Conservation (phyloP, 1,284 basidiomycete species). For the Gymnopus androsaceus region DNA sequence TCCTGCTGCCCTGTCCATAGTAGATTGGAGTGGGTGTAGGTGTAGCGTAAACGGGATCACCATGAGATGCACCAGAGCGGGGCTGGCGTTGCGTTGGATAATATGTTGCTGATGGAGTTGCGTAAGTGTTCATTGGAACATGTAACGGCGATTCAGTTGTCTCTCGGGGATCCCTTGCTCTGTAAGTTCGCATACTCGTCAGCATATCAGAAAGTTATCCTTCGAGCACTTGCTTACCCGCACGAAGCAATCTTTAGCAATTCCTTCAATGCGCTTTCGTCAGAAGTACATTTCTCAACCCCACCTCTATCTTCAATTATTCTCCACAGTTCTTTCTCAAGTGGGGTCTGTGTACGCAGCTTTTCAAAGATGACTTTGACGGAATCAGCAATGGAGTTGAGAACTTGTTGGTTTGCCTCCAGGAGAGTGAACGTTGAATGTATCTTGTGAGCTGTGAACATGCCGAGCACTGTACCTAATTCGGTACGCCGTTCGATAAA, state of each 20-base stretch:
- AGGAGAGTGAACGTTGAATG: conserved; percentile 10
- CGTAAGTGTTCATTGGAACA: no score
- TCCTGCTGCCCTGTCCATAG: no score
- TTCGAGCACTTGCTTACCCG: no score
- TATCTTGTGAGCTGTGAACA: conserved; percentile 19
- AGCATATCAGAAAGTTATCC: no score
- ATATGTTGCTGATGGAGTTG: no score
- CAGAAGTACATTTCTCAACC: background rate
- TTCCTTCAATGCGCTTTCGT: conserved; percentile 5
- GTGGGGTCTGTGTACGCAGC: background rate
- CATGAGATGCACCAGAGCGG: no score
- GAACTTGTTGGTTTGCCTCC: background rate
- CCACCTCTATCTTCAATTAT: conserved; percentile 9
- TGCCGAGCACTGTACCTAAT: conserved; percentile 15
- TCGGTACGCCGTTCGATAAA: conserved; percentile 22
- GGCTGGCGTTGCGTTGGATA: no score
- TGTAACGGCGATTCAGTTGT: no score
- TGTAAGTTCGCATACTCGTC: no score
- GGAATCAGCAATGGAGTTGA: background rate
- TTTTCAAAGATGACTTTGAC: background rate
- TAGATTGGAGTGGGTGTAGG: no score
- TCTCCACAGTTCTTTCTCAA: conserved; percentile 2
- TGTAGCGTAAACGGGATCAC: no score
- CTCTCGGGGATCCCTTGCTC: no score
- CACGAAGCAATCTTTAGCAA: background rate